Base-by-base conservation (phyloP, 768 basidiomycete genomes). In the Boletellus ananiceps region DNA sequence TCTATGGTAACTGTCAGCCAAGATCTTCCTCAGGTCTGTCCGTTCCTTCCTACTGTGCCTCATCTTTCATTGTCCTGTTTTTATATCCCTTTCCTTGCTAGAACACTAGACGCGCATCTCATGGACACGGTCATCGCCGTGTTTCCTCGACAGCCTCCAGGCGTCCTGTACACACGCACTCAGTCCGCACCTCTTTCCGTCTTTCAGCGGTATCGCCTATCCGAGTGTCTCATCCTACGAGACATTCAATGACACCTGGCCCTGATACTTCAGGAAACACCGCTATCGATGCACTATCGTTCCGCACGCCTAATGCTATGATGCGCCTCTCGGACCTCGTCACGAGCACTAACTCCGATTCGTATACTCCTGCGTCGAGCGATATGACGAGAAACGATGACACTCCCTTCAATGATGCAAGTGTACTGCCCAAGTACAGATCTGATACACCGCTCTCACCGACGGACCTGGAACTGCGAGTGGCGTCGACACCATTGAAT, bases 1-100 rank as follows among this genome's bases (percentile, higher is more conserved):
- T 50, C 55, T 15, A 62, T 37, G 8, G 41, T 59, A 21, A 68
- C 64, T 4, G 43, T 45, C 14, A 66, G 64, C 33, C 66, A 64
- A 49, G 64, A 64, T 38, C 59, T 68, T 18, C 48, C 39, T 42
- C 66, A 66, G 66, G 66, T 68, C 50, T 6, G 57, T 16, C 12
- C 4, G 3, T 44, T 35, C 37, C 15, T 48, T 12, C 16, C 35
- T 15, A 15, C 15, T 33, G 11, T 16, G 11, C 37, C 14, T 35
- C 32, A 8, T 34, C 43, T 15, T 47, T 55, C 49, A 31, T 39
- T 27, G 13, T 19, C 27, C 11, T 21, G 3, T 25, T 16, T 23
- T 46, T 4, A 18, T 29, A 14, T 16, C 11, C 11, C 2, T 15
- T 33, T 21, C 11, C 8, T 11, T 23, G 43, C n/a, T 43, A 68